Evolutionary conservation across 352 stramenopile species (phyloP).

Genomic region (Phytopythium boreale): DNA sequence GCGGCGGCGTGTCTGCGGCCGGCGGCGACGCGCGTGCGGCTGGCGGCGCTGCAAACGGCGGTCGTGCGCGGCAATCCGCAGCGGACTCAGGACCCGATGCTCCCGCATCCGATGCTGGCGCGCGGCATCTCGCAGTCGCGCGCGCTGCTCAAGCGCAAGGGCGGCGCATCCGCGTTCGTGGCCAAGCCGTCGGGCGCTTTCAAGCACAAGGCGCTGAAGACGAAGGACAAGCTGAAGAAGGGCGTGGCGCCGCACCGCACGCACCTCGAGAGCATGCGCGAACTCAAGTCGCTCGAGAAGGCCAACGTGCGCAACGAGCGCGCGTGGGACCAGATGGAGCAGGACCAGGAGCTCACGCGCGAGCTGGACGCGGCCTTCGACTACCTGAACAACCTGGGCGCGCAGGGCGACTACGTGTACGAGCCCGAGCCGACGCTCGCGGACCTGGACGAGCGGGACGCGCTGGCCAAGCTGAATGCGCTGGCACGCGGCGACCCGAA

Average conservation of each 20-base stretch:
- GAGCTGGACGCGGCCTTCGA: constrained; percentile 72
- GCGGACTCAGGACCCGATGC: background rate
- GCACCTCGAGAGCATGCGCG: constrained; percentile 44
- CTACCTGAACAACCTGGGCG: constrained; percentile 65
- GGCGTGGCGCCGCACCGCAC: constrained; percentile 49
- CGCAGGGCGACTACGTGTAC: constrained; percentile 66
- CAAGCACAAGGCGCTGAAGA: constrained; percentile 36
- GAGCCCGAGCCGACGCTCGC: constrained; percentile 51
- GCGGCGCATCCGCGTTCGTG: constrained; percentile 65
- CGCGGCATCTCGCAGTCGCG: constrained; percentile 36
- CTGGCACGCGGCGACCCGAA: constrained; percentile 42
- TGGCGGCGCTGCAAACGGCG: background rate
- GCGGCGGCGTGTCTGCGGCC: background rate
- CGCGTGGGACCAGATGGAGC: constrained; percentile 54
- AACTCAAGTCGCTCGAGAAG: constrained; percentile 36
- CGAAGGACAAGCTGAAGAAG: constrained; percentile 74
- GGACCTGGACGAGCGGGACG: constrained; percentile 62
- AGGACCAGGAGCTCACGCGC: constrained; percentile 48
- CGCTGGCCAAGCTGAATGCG: constrained; percentile 66
- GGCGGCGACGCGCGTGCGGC: background rate
- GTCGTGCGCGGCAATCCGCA: background rate
- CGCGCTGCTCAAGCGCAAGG: constrained; percentile 58
- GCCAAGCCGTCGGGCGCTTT: constrained; percentile 54
- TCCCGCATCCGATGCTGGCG: background rate
- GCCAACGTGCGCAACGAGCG: constrained; percentile 43